Evolutionary conservation across 192 early-diverging fungal genomes (phyloP), one percentile per base, ranked within the genome.

Genomic region (Ambispora gerdemannii): DNA sequence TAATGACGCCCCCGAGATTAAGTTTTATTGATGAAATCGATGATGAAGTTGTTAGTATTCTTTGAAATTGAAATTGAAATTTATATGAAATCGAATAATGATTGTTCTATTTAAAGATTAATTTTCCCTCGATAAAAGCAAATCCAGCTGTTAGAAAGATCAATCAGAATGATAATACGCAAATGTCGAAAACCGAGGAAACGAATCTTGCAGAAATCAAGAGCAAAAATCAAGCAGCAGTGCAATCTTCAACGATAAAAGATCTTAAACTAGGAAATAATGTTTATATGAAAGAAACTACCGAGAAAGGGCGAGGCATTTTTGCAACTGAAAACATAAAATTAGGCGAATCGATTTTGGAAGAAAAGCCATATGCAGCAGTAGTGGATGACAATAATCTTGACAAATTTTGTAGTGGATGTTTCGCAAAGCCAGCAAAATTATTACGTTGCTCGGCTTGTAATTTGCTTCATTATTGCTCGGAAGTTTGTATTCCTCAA

Each of bases 381-480:
- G 71, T 72, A 3, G 59, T 72, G 11, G 71, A 72, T 32, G 71
- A 72, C 43, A 0, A 6, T 8, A 72, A 72, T 30, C 25, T 72
- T 50, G 68, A 31, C 20, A 38, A 15, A 24, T n/a, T 8, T 8
- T 72, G 71, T 33, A 72, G 71, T 31, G 1, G 38, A 33, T 72
- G 71, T 56, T 72, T 72, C 47, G 28, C 15, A 13, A 50, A 60
- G 15, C 47, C 3, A 3, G 25, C 22, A 34, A 67, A 34, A 15
- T 35, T 65, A 11, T 50, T 50, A 28, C 28, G 47, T 51, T 71
- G 70, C 34, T 63, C 70, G 3, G 19, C 10, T 50, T 71, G 60
- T 50, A 65, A 66, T 50, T 24, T 72, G 15, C 6, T 47, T 24
- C 27, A 62, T 34, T 59, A 71, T 71, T 60, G 61, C 32, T 71